These are phyloP conservation scores for Coniosporium tulheliwenetii DNA, from an alignment of 2,329 filamentous ascomycete species.

Conservation along the genomic window DNA sequence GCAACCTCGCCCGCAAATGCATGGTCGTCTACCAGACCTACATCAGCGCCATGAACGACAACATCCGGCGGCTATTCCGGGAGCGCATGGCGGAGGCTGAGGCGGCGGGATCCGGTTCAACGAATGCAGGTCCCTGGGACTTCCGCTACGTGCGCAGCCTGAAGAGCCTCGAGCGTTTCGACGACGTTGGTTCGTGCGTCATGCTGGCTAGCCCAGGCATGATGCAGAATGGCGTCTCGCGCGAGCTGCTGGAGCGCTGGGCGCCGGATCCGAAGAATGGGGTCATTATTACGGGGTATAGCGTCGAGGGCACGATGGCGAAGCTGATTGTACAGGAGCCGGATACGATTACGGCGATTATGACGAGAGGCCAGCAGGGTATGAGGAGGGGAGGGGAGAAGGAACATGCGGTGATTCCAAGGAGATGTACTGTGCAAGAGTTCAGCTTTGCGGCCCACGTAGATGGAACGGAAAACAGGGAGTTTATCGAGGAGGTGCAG, in stretches of 20 bases:
- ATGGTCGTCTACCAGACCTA: slow-evolving; percentile 99
- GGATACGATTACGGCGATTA: slow-evolving; percentile 86
- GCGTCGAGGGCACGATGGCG: slow-evolving; percentile 96
- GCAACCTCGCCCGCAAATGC: slow-evolving; percentile 85
- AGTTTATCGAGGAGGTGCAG: slow-evolving; percentile 88
- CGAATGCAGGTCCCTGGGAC: slow-evolving; percentile 73
- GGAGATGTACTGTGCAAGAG: slow-evolving; percentile 85
- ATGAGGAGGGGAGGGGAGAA: slow-evolving; percentile 38
- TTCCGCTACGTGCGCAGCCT: slow-evolving; percentile 88
- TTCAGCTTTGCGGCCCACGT: slow-evolving; percentile 95
- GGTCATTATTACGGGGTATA: slow-evolving; percentile 97
- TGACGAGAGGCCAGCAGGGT: slow-evolving; percentile 53
- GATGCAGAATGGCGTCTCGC: slow-evolving; percentile 89
- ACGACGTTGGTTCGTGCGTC: slow-evolving; percentile 87
- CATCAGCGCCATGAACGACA: slow-evolving; percentile 97
- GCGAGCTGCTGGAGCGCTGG: slow-evolving; percentile 88
- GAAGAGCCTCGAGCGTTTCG: slow-evolving; percentile 86
- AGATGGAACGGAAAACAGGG: slow-evolving; percentile 85
- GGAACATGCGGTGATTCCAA: slow-evolving; percentile 79
- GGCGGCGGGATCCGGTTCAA: slow-evolving; percentile 55
- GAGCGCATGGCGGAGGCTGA: slow-evolving; percentile 87
- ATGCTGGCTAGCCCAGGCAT: slow-evolving; percentile 98
- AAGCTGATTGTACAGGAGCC: slow-evolving; percentile 91
- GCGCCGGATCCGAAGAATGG: slow-evolving; percentile 92
- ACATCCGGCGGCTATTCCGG: slow-evolving; percentile 89